A percentile compares a stretch with the other conserved stretches of the same genome.
Evolutionary conservation across 192 early-diverging fungal species (phyloP).

Genomic region (Mortierella claussenii): DNA sequence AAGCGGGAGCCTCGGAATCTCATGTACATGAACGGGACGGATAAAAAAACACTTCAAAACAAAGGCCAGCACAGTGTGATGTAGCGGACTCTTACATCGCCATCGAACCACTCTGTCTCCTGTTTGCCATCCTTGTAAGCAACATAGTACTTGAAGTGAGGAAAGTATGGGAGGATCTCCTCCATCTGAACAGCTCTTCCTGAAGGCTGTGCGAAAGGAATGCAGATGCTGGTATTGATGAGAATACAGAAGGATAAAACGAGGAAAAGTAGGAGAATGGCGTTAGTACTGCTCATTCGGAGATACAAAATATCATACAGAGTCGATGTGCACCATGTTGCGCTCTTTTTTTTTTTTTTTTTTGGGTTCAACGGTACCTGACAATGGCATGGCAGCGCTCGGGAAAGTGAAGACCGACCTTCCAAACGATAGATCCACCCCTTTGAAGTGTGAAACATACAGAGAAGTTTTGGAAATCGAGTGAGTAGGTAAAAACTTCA

Average conservation of each 20-base stretch:
- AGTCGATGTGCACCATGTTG: not conserved
- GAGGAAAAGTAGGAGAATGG: not conserved
- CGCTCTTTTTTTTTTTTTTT: not conserved
- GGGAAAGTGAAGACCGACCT: constrained; percentile 67
- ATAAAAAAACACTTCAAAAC: not conserved
- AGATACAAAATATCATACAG: not conserved
- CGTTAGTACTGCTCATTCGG: not conserved
- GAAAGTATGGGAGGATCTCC: not conserved
- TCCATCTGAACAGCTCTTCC: not conserved
- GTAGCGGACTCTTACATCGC: not conserved
- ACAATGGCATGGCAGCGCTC: constrained; percentile 64
- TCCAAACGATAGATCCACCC: constrained; percentile 66
- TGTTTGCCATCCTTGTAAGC: not conserved
- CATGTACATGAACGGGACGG: not conserved
- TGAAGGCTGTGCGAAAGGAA: constrained; percentile 4
- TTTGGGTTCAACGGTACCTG: constrained; percentile 4
- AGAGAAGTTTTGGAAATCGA: no score
- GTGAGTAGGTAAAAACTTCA: no score
- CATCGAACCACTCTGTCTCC: not conserved
- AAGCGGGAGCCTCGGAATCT: no score
- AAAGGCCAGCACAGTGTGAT: not conserved
- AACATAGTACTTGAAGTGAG: not conserved
- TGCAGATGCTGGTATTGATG: constrained; percentile 1
- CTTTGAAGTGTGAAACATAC: no score
- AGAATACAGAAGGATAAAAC: not conserved